Percentiles rank a stretch among this genome's conserved stretches.
phyloP scores from a whole-genome alignment of 805 yeast species.

The Candida dajiaensis region DNA sequence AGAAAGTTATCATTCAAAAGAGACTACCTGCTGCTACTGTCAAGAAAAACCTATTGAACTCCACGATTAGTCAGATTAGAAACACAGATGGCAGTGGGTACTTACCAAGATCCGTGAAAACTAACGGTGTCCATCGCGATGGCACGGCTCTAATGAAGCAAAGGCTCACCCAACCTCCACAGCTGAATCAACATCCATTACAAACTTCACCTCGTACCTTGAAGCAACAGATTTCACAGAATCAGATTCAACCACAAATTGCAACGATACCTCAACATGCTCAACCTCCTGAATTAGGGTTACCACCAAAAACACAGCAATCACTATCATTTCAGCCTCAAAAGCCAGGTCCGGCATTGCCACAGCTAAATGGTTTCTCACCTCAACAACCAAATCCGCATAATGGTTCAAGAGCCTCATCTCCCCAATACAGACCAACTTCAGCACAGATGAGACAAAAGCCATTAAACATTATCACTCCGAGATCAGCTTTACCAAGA shows the following conservation, averaged over 20 bases:
- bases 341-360: neutral
- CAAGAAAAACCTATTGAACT: slow-evolving; percentile 20
- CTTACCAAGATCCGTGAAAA: neutral
- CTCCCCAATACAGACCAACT: neutral
- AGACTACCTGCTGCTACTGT: slow-evolving; percentile 15
- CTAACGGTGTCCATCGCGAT: neutral
- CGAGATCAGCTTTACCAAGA: neutral
- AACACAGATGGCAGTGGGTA: slow-evolving; percentile 1
- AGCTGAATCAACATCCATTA: slow-evolving; percentile 11
- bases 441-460: neutral
- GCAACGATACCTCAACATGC: neutral
- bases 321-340: neutral
- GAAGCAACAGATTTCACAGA: neutral
- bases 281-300: neutral
- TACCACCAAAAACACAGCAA: neutral
- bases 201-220: neutral
- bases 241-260: neutral
- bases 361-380: neutral
- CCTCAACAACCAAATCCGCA: neutral
- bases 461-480: neutral
- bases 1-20: slow-evolving; percentile 15
- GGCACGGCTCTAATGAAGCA: neutral
- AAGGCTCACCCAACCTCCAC: neutral
- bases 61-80: slow-evolving; percentile 22
- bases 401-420: neutral